phyloP scores from a whole-genome alignment of 1,284 basidiomycete species.

The Grifola frondosa region DNA sequence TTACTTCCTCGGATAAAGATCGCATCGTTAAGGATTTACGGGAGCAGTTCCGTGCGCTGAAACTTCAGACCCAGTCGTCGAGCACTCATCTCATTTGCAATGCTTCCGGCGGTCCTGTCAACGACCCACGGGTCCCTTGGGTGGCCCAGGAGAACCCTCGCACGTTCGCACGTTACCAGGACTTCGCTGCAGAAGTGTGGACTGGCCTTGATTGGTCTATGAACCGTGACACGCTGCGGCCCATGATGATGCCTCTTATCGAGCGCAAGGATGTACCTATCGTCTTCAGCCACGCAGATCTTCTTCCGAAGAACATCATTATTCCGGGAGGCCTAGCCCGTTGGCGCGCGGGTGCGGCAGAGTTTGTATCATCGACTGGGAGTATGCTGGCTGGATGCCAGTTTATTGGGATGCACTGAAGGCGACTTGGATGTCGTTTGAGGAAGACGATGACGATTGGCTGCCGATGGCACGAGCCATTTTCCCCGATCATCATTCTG shows the following conservation, averaged over 20 bases:
- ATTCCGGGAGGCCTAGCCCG: slow-evolving; percentile 10
- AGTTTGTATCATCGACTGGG: slow-evolving; percentile 16
- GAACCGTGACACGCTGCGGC: slow-evolving; percentile 5
- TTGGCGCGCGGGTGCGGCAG: slow-evolving; percentile 4
- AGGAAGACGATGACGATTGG: slow-evolving; percentile 13
- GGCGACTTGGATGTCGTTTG: slow-evolving; percentile 11
- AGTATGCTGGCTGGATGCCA: slow-evolving; percentile 17
- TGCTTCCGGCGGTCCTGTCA: slow-evolving; percentile 4
- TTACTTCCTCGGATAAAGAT: slow-evolving; percentile 9
- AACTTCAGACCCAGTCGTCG: not conserved
- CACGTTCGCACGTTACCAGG: slow-evolving; percentile 2
- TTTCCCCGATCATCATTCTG: slow-evolving; percentile 6
- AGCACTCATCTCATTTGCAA: slow-evolving; percentile 7
- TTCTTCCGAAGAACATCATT: slow-evolving; percentile 12
- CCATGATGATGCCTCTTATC: slow-evolving; percentile 7
- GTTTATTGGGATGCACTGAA: slow-evolving; percentile 16
- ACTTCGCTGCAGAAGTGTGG: slow-evolving; percentile 16
- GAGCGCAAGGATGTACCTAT: slow-evolving; percentile 12
- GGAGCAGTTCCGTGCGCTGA: slow-evolving; percentile 4
- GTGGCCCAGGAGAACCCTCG: slow-evolving; percentile 10
- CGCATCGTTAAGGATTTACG: slow-evolving; percentile 7
- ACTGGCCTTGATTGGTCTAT: slow-evolving; percentile 4
- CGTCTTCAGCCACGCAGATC: slow-evolving; percentile 17
- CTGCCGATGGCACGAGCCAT: slow-evolving; percentile 6
- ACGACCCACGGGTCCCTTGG: slow-evolving; percentile 18